Evolutionary conservation across 1,284 basidiomycete species (phyloP).

Genomic region (Austroboletus novae-zelandiae): DNA sequence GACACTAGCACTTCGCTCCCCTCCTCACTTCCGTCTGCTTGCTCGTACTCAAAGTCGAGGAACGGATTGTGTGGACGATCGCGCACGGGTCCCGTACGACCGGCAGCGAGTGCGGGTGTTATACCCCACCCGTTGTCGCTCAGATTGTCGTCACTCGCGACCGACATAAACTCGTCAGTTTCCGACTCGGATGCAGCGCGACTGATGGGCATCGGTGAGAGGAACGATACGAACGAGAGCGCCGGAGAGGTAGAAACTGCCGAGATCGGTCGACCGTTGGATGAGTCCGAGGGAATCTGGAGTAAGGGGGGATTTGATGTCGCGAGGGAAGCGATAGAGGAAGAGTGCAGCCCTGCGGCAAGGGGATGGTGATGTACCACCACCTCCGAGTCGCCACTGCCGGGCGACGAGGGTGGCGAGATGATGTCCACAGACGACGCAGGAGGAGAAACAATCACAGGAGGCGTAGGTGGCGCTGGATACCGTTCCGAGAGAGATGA

Average conservation of each 20-base stretch:
- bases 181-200: constrained; percentile 22
- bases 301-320: constrained; percentile 12
- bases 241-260: constrained; percentile 6
- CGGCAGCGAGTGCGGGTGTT: constrained; percentile 1
- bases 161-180: constrained; percentile 28
- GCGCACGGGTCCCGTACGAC: background rate
- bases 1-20: constrained; percentile 19
- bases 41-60: constrained; percentile 23
- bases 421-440: constrained; percentile 19
- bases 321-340: background rate
- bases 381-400: constrained; percentile 16
- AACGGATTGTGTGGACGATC: constrained; percentile 25
- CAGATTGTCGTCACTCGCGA: constrained; percentile 14
- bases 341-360: background rate
- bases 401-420: constrained; percentile 26
- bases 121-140: constrained; percentile 13
- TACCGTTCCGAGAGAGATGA: constrained; percentile 34
- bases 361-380: constrained; percentile 7
- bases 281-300: constrained; percentile 9
- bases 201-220: constrained; percentile 25
- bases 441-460: constrained; percentile 29
- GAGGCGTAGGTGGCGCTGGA: constrained; percentile 29
- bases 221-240: constrained; percentile 21
- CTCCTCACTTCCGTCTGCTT: constrained; percentile 20
- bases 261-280: background rate